Conservation (phyloP, 2,329 filamentous ascomycete species). For the Fusarium oxysporum region DNA sequence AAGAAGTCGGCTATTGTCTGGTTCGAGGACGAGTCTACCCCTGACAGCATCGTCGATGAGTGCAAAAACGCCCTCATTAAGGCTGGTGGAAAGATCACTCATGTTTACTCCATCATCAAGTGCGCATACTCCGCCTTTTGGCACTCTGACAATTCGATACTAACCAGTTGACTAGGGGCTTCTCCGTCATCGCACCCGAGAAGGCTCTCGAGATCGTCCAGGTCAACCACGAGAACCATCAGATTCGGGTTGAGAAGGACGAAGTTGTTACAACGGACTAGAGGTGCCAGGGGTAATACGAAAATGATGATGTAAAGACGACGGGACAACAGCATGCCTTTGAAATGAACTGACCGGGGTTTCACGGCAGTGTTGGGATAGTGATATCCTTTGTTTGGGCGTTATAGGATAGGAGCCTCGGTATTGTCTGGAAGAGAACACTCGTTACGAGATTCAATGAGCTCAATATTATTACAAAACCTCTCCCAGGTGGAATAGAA, state of each 20-base stretch:
- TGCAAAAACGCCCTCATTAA: constrained; percentile 78
- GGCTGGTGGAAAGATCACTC: constrained; percentile 81
- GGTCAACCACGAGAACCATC: constrained; percentile 64
- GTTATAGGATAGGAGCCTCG: constrained; percentile 38
- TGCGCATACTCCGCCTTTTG: constrained; percentile 55
- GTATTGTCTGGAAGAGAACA: constrained; percentile 23
- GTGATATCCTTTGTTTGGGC: constrained; percentile 32
- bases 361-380: constrained; percentile 13
- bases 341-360: constrained; percentile 14
- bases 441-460: constrained; percentile 27
- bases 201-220: constrained; percentile 76
- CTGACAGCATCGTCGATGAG: constrained; percentile 73
- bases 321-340: constrained; percentile 23
- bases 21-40: constrained; percentile 74
- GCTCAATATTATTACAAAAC: constrained; percentile 4
- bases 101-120: constrained; percentile 78
- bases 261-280: constrained; percentile 66
- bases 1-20: constrained; percentile 83
- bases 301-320: constrained; percentile 13
- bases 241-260: constrained; percentile 77
- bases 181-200: constrained; percentile 78
- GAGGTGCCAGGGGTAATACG: not conserved
- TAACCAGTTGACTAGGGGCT: constrained; percentile 68
- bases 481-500: not conserved
- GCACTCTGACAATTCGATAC: constrained; percentile 9